Conservation (phyloP, 495 filamentous ascomycete genomes). For the Sordaria brevicollis region DNA sequence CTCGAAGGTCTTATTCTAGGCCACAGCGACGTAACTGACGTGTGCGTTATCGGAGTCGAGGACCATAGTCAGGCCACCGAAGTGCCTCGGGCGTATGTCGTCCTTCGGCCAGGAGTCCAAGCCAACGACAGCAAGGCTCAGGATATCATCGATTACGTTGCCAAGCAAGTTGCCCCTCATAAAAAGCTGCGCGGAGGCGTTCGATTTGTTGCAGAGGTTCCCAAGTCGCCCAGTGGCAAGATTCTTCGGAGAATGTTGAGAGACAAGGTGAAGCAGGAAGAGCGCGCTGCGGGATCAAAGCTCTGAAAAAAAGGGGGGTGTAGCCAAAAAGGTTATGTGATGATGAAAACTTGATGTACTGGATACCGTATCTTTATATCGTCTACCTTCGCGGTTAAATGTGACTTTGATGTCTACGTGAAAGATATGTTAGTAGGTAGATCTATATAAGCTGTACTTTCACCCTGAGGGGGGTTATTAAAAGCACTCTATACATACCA, state of each 20-base stretch:
- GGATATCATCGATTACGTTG: constrained; percentile 54
- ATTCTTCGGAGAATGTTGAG: constrained; percentile 64
- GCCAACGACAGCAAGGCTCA: constrained; percentile 42
- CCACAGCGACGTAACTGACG: constrained; percentile 68
- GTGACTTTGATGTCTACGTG: not conserved
- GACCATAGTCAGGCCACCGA: constrained; percentile 62
- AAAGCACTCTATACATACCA: not conserved
- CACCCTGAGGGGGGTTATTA: not conserved
- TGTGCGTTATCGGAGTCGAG: constrained; percentile 75
- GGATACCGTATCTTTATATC: not conserved
- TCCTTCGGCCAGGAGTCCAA: constrained; percentile 45
- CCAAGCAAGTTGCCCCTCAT: constrained; percentile 47
- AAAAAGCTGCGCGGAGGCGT: constrained; percentile 79
- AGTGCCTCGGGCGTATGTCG: constrained; percentile 75
- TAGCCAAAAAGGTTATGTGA: not conserved
- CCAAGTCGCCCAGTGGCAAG: constrained; percentile 82
- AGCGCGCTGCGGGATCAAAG: constrained; percentile 23
- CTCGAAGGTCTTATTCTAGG: constrained; percentile 67
- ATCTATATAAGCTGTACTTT: not conserved
- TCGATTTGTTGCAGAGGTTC: constrained; percentile 69
- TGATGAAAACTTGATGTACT: not conserved
- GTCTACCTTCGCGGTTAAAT: not conserved
- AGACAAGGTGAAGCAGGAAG: constrained; percentile 26
- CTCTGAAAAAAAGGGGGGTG: constrained; percentile 11
- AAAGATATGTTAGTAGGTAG: not conserved